A percentile compares a stretch with the other conserved stretches of the same genome.
Conservation (phyloP, 495 filamentous ascomycete genomes). For the Copromyces sp. region DNA sequence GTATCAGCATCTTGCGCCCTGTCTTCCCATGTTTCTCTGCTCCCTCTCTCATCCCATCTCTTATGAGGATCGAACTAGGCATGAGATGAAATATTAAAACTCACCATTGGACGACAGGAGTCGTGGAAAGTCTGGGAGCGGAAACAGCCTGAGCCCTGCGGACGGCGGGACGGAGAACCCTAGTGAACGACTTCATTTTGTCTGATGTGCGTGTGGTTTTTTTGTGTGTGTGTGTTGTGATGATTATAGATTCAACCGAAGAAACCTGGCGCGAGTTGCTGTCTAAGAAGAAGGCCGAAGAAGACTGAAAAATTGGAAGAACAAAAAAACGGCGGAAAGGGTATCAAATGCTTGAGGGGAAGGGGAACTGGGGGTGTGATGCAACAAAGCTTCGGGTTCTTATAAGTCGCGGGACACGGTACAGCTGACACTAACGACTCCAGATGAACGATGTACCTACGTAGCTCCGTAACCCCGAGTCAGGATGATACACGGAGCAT, state of each 20-base stretch:
- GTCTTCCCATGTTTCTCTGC: not conserved
- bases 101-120: slow-evolving; percentile 19
- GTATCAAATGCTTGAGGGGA: not conserved
- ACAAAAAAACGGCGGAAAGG: not conserved
- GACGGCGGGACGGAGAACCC: slow-evolving; percentile 57
- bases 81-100: not conserved
- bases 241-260: not conserved
- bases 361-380: not conserved
- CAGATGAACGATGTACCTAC: not conserved
- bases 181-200: slow-evolving; percentile 60
- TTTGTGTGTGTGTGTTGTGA: not conserved
- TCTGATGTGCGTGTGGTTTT: not conserved
- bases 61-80: not conserved
- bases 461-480: not conserved
- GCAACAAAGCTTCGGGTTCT: not conserved
- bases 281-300: slow-evolving; percentile 1
- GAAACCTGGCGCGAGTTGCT: not conserved
- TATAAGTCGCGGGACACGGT: not conserved
- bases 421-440: not conserved
- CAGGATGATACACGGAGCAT: not conserved
- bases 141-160: slow-evolving; percentile 39
- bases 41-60: not conserved
- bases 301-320: not conserved
- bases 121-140: slow-evolving; percentile 17
- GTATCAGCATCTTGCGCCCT: slow-evolving; percentile 5